phyloP scores from a whole-genome alignment of 2,329 filamentous ascomycete species.

The Aspergillus costaricaensis region DNA sequence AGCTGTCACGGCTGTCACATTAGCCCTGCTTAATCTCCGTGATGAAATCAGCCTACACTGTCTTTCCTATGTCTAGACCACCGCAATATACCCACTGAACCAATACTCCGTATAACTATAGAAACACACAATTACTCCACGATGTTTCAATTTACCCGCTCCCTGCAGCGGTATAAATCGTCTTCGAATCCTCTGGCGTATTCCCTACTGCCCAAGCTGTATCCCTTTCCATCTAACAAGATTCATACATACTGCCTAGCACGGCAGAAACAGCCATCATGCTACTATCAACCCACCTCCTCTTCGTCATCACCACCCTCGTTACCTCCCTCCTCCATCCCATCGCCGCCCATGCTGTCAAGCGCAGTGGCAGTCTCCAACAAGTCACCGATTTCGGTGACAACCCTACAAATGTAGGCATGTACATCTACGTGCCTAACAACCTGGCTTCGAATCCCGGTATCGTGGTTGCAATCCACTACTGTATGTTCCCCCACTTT shows the following conservation, averaged over 20 bases:
- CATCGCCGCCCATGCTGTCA: slow-evolving; percentile 8
- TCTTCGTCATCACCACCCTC: neutral
- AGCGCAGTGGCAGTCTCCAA: slow-evolving; percentile 5
- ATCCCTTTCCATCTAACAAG: too few relatives aligned
- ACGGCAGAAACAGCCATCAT: neutral
- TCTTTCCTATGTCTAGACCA: neutral
- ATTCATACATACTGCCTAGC: too few relatives aligned
- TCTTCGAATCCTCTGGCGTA: too few relatives aligned
- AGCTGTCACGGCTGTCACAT: neutral
- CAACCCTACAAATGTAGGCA: slow-evolving; percentile 53
- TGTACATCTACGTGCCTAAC: slow-evolving; percentile 56
- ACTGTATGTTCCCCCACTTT: slow-evolving; percentile 45
- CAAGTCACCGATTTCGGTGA: slow-evolving; percentile 47
- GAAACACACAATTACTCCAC: neutral
- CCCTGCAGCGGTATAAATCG: neutral
- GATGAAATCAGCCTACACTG: too few relatives aligned
- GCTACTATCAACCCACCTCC: neutral
- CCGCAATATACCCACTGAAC: neutral
- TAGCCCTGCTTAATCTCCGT: neutral
- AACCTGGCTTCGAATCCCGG: slow-evolving; percentile 50
- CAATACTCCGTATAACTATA: neutral
- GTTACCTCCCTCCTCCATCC: slow-evolving; percentile 11
- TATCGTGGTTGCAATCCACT: slow-evolving; percentile 59
- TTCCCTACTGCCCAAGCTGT: too few relatives aligned
- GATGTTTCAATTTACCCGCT: neutral